Evolutionary conservation across 2,329 filamentous ascomycete genomes (phyloP).

Genomic region (Talaromyces marneffei): DNA sequence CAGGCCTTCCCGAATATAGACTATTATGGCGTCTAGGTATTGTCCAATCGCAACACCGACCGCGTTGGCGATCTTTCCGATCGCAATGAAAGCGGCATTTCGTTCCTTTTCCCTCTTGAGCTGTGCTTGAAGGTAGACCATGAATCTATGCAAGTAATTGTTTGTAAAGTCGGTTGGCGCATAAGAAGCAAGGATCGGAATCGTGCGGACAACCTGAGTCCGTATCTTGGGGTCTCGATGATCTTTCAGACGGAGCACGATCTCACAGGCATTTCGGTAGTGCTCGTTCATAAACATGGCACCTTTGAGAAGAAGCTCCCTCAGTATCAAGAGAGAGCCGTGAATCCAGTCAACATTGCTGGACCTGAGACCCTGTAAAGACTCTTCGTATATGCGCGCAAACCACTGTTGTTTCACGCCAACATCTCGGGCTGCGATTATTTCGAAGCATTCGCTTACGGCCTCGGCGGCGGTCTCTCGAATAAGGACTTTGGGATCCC

Average conservation of each 20-base stretch:
- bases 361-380: conserved; percentile 69
- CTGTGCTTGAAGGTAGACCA: conserved; percentile 91
- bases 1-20: conserved; percentile 87
- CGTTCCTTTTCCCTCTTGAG: conserved; percentile 92
- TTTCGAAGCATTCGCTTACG: conserved; percentile 90
- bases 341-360: conserved; percentile 84
- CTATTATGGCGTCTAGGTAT: conserved; percentile 88
- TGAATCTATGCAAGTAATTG: conserved; percentile 87
- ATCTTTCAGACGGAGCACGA: conserved; percentile 86
- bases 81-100: conserved; percentile 90
- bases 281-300: conserved; percentile 99
- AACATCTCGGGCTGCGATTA: conserved; percentile 87
- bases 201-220: conserved; percentile 82
- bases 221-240: conserved; percentile 83
- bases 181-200: conserved; percentile 88
- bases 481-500: conserved; percentile 85
- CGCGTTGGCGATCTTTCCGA: conserved; percentile 92
- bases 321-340: conserved; percentile 86
- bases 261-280: conserved; percentile 88
- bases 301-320: conserved; percentile 86
- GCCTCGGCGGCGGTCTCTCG: conserved; percentile 87
- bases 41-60: conserved; percentile 92
- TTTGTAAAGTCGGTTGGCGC: conserved; percentile 84
- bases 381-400: conserved; percentile 81
- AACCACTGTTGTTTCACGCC: conserved; percentile 84